Evolutionary conservation across 1,139 yeast genomes (phyloP), one percentile per base, ranked within the genome.

Genomic region (Candida tetrigidarum): DNA sequence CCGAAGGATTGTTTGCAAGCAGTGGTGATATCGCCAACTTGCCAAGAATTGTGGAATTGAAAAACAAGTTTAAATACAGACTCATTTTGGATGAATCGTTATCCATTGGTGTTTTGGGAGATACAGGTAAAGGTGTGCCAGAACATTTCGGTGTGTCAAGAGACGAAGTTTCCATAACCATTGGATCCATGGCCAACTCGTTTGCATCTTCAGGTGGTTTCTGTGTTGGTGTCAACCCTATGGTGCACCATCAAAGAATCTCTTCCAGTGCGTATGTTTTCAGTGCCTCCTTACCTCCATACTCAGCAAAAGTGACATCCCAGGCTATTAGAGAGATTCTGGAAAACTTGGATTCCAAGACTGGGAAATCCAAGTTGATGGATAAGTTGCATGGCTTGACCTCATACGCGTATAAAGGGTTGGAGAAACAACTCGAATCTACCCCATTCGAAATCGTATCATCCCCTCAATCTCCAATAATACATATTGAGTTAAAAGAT

Each of bases 131-230:
- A 55, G 99, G 99, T 37, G 64, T 90, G 25, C 72, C 86, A 27
- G 98, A 95, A 66, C 83, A 78, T 57, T 81, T 68, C 52, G 77
- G 78, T 34, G 70, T 86, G 56, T 83, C 92, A 43, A 74, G 89
- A 53, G 66, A 72, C 2, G 86, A 84, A 46, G 75, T 93, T 48
- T 95, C 93, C 53, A 84, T 93, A 52, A 87, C 96, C 10, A 78
- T 90, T 48, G 97, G 97, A 23, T 84, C 96, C 2, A 69, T 93
- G 75, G 96, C 97, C 10, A 77, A 78, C 36, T 76, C 96, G 0
- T 77, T 92, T 54, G 95, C 92, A n/a, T 77, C 96, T 8, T 84
- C 95, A 37, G 99, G 99, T 51, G 99, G 97, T 0, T 93, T 90
- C 66, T 93, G 96, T 62, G 89, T 89, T 20, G 99, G 98, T 48